Evolutionary conservation across 129 eudicot species (phyloP).

Genomic region (Logfia minima): DNA sequence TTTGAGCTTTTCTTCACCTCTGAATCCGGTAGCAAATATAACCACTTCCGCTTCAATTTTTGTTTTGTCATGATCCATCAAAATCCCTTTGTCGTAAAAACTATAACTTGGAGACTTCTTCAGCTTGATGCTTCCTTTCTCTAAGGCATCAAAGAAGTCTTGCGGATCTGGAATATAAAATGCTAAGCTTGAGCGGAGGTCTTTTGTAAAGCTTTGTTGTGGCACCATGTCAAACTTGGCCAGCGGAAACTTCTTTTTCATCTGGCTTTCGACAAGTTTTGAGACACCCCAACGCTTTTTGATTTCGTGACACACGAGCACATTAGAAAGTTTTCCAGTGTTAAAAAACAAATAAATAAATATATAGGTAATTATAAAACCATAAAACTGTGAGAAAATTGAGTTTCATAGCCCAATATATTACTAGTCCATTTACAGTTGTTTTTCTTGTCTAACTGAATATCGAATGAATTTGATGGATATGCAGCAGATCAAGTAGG

Average conservation of each 20-base stretch:
- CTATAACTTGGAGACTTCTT: conserved; percentile 37
- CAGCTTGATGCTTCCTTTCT: conserved; percentile 50
- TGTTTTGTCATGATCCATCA: conserved; percentile 36
- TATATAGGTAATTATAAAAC: too few species aligned
- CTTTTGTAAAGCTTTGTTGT: conserved; percentile 45
- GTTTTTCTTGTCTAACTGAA: too few species aligned
- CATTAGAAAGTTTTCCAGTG: not conserved
- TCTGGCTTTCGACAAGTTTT: conserved; percentile 51
- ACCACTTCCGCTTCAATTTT: conserved; percentile 49
- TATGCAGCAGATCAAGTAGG: not conserved
- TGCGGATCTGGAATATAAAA: conserved; percentile 29
- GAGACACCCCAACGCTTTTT: conserved; percentile 61
- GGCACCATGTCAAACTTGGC: conserved; percentile 55
- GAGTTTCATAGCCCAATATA: too few species aligned
- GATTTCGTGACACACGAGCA: not conserved
- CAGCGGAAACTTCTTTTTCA: conserved; percentile 43
- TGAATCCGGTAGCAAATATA: conserved; percentile 69
- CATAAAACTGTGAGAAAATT: too few species aligned
- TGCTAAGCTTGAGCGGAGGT: conserved; percentile 35
- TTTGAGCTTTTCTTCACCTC: conserved; percentile 51
- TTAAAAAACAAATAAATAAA: not conserved
- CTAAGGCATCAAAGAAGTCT: conserved; percentile 43
- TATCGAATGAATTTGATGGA: not conserved
- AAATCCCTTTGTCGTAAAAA: conserved; percentile 56
- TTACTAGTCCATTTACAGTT: too few species aligned